Evolutionary conservation across 2,329 filamentous ascomycete genomes (phyloP), one percentile per base, ranked within the genome.

Genomic region (Monascus ruber): DNA sequence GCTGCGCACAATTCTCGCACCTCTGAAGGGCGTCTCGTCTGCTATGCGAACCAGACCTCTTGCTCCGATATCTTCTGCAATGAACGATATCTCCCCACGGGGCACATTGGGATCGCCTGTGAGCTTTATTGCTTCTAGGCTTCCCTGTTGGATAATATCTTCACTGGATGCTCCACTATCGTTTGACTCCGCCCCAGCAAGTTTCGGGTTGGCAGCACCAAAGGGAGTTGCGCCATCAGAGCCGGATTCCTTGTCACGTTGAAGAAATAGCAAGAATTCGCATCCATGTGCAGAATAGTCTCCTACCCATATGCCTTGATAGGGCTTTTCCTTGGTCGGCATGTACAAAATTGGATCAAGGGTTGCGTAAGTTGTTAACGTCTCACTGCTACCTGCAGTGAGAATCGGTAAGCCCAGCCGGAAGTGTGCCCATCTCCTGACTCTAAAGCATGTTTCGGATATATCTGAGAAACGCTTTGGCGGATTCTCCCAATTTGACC

Each of bases 91-190:
- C 59, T 95, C 83, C 6, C 88, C 89, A 6, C 88, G 74, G 0
- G 89, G 89, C 9, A 96, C 79, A 48, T 95, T 93, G 0, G 82
- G 78, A 53, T 98, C 89, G 1, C 89, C 89, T 0, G 89, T 96
- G 28, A 98, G 66, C 58, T 96, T 96, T 54, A 95, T 79, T 0
- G 83, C 89, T 58, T 88, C 79, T 3, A 96, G 60, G 1, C 78
- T 71, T 4, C 86, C 85, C 8, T 68, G 70, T 47, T 83, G 77
- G 1, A 76, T 65, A 9, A 65, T 63, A 1, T 58, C 53, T 36
- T 68, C 67, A 11, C 73, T 65, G 29, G 53, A 49, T 28, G 68
- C 52, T 68, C 76, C n/a, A 62, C 53, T 41, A 31, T 41, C 34
- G 41, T 24, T 33, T 34, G 24, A 6, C 11, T 25, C 17, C 5